Evolutionary conservation across 2,329 filamentous ascomycete genomes (phyloP).

Genomic region (Didymella segeticola): DNA sequence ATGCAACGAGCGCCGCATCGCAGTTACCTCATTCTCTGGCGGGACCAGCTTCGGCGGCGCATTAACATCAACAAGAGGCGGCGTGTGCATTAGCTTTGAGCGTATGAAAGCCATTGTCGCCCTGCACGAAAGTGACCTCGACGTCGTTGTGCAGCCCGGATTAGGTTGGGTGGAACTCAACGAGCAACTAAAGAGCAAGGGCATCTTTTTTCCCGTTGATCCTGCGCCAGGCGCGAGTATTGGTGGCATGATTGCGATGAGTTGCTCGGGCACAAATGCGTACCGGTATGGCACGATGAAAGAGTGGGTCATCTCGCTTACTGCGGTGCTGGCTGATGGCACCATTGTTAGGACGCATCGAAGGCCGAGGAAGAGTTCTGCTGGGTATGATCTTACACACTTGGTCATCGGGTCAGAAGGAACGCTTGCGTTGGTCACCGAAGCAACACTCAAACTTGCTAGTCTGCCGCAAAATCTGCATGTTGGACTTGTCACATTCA

Average conservation of each 20-base stretch:
- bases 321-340: constrained; percentile 86
- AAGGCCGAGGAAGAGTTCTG: constrained; percentile 84
- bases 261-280: constrained; percentile 82
- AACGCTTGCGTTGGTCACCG: constrained; percentile 87
- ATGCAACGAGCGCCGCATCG: constrained; percentile 77
- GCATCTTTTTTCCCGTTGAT: constrained; percentile 89
- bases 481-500: constrained; percentile 74
- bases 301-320: constrained; percentile 86
- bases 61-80: constrained; percentile 78
- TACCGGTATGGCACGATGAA: constrained; percentile 94
- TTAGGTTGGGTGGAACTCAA: constrained; percentile 86
- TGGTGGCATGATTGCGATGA: constrained; percentile 76
- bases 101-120: constrained; percentile 83
- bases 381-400: constrained; percentile 88
- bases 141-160: constrained; percentile 65
- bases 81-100: constrained; percentile 83
- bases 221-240: constrained; percentile 92
- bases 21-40: constrained; percentile 84
- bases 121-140: constrained; percentile 72
- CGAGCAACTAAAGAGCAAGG: constrained; percentile 67
- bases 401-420: constrained; percentile 91
- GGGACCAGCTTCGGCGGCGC: constrained; percentile 90
- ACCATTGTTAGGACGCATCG: constrained; percentile 87
- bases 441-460: constrained; percentile 84
- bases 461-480: constrained; percentile 77